Evolutionary conservation across 441 rosid genomes (phyloP).

Genomic region (Geranium incanum): DNA sequence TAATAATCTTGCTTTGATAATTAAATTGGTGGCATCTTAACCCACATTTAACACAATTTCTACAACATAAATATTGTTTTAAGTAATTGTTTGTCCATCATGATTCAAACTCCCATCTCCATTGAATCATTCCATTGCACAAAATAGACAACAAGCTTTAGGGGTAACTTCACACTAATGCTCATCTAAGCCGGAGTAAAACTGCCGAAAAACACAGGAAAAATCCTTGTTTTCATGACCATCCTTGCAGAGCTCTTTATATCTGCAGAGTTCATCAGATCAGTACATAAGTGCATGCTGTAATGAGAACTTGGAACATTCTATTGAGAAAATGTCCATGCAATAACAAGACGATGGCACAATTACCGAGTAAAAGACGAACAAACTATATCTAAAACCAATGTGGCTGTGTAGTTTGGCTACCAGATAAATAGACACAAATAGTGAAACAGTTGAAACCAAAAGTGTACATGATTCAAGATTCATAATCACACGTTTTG

Average conservation of each 20-base stretch:
- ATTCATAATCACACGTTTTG: background rate
- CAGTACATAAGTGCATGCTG: background rate
- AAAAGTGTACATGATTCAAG: background rate
- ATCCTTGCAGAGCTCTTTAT: constrained; percentile 43
- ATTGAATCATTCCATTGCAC: no score
- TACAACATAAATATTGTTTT: no score
- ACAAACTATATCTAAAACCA: background rate
- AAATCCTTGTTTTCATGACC: constrained; percentile 74
- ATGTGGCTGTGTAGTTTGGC: background rate
- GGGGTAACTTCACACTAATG: constrained; percentile 7
- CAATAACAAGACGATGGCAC: background rate
- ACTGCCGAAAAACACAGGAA: constrained; percentile 71
- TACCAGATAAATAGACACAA: background rate
- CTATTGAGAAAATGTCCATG: background rate
- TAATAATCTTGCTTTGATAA: no score
- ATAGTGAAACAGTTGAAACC: background rate
- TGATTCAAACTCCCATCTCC: no score
- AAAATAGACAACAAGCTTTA: background rate
- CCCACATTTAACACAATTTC: no score
- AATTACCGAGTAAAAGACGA: background rate
- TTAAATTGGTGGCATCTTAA: no score
- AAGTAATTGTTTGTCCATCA: no score
- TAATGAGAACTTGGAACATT: background rate
- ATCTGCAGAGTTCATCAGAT: constrained; percentile 42
- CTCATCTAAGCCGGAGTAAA: constrained; percentile 54